Evolutionary conservation across 108 stramenopile genomes (phyloP), one percentile per base, ranked within the genome.

Genomic region (Cyclotella choctawhatcheeana): DNA sequence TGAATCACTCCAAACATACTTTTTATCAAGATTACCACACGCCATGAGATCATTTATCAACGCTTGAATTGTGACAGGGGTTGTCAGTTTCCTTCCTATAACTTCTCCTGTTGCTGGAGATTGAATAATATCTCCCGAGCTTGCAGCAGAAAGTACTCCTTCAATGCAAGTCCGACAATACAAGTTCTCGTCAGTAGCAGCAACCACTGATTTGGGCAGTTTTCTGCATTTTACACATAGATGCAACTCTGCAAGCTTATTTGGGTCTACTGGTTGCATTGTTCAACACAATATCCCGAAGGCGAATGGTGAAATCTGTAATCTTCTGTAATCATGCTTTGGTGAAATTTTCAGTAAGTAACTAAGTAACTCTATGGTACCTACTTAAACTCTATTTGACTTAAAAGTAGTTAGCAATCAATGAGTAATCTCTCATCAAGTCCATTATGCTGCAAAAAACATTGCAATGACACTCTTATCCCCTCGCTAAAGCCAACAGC

Each of bases 401-500:
- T 31, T 30, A 13, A 0, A 31, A 30, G 17, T 8, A 26, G 16
- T 66, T 27, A 78, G 34, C 77, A 78, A 72, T 93, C 93, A 69
- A 93, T 88, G 17, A 82, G 64, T 18, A 93, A 54, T 21, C 89
- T 67, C 69, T 91, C 54, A 4, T 84, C 58, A 0, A 53, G 24
- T 29, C 91, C 91, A 35, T 82, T 71, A 64, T 87, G 73, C 64
- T 91, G 87, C 32, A 92, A 62, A 79, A 92, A 92, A 45, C 89
- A 87, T 63, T 92, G 91, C 58, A 92, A 74, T 0, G 89, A 90
- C 8, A 95, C 88, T 60, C 94, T 76, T 16, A 74, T 76, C 0
- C 87, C 89, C 52, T 77, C 44, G 40, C 79, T 74, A 69, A 95
- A 95, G 3, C 94, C 94, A 51, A 92, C 79, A 20, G 91, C 94